Conservation (phyloP, 2,329 filamentous ascomycete genomes). For the Colletotrichum falcatum region DNA sequence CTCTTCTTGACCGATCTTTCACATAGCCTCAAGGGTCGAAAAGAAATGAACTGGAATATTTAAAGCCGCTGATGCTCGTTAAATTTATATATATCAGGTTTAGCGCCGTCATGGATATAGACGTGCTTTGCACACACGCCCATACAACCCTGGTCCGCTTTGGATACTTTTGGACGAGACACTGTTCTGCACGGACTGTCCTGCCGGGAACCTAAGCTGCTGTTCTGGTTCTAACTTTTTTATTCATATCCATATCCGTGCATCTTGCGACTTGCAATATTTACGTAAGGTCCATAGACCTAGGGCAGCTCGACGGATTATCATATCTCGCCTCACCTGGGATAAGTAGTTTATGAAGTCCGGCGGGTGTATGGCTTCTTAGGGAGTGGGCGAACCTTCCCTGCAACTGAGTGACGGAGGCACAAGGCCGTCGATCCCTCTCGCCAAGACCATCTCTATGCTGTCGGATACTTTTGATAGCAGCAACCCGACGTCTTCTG, state of each 20-base stretch:
- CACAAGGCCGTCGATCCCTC: constrained; percentile 2
- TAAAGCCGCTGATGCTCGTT: constrained; percentile 46
- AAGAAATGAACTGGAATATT: constrained; percentile 16
- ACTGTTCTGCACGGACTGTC: neutral
- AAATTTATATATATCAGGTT: constrained; percentile 55
- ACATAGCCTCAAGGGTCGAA: neutral
- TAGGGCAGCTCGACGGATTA: neutral
- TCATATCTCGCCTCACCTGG: neutral
- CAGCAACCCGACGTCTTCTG: neutral
- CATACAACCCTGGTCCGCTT: neutral
- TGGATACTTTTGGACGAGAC: neutral
- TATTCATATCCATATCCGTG: too few relatives aligned
- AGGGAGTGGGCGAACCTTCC: neutral
- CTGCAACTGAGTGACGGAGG: neutral
- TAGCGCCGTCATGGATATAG: constrained; percentile 46
- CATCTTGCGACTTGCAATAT: neutral
- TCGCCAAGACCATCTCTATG: neutral
- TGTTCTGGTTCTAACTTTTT: neutral
- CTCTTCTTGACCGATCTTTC: neutral
- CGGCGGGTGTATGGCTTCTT: neutral
- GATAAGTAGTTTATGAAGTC: neutral
- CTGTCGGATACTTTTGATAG: neutral
- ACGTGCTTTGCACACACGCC: neutral
- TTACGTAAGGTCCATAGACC: neutral
- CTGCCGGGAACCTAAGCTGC: neutral